Percentiles rank a stretch among this genome's conserved stretches.
These are phyloP conservation scores for Neonothopanus nambi DNA, from an alignment of 1,284 basidiomycete genomes.

Conservation along the genomic window DNA sequence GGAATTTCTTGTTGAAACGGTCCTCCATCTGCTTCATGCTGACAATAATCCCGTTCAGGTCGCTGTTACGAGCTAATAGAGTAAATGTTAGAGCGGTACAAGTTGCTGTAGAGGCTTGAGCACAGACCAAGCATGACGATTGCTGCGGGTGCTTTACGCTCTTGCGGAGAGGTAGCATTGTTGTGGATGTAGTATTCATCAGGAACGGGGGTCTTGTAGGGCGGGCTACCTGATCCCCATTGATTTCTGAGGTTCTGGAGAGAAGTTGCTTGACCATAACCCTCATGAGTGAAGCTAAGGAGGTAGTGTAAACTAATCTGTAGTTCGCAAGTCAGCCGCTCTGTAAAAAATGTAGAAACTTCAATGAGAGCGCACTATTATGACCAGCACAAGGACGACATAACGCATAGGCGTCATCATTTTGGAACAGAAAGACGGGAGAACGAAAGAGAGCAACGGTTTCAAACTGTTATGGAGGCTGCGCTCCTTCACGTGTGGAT, in stretches of 20 bases:
- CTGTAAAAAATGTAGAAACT: background rate
- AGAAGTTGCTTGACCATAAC: conserved; percentile 67
- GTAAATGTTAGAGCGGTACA: background rate
- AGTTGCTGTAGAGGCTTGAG: background rate
- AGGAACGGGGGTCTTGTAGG: conserved; percentile 53
- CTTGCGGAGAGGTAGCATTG: conserved; percentile 36
- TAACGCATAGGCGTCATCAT: conserved; percentile 83
- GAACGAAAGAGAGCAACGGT: background rate
- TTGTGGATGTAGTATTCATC: conserved; percentile 54
- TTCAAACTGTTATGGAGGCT: background rate
- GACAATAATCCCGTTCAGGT: conserved; percentile 69
- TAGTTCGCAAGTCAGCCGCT: conserved; percentile 6
- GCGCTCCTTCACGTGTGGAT: background rate
- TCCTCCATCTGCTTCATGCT: conserved; percentile 83
- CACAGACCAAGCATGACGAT: conserved; percentile 73
- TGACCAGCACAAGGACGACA: conserved; percentile 61
- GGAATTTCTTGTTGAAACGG: conserved; percentile 82
- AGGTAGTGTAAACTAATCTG: conserved; percentile 75
- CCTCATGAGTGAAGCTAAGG: conserved; percentile 69
- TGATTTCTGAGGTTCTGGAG: conserved; percentile 53
- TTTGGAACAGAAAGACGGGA: conserved; percentile 30
- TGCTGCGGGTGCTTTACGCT: conserved; percentile 77
- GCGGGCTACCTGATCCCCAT: conserved; percentile 40
- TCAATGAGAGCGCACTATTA: conserved; percentile 50
- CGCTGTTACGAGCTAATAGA: conserved; percentile 69